Percentiles rank a stretch among this genome's conserved stretches.
Evolutionary conservation across 1,284 basidiomycete species (phyloP).

Genomic region (Microbotryum violaceum): DNA sequence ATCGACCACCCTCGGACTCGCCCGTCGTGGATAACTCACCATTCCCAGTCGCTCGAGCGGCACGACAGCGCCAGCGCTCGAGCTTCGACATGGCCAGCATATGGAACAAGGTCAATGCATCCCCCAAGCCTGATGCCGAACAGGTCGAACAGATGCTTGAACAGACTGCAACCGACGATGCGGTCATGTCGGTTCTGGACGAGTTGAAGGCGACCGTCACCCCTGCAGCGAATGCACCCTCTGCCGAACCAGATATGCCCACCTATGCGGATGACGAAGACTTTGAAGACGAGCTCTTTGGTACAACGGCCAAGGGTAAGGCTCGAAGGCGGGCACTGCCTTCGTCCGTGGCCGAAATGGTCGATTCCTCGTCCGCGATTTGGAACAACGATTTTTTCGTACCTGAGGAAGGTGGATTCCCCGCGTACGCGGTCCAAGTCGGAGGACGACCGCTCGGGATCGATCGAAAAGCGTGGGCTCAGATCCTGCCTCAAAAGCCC

Average conservation of each 20-base stretch:
- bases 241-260: background rate
- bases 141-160: background rate
- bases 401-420: constrained; percentile 36
- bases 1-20: too few species aligned
- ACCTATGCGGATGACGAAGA: background rate
- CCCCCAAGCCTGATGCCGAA: constrained; percentile 9
- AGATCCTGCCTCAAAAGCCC: constrained; percentile 26
- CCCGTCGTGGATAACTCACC: too few species aligned
- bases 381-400: constrained; percentile 36
- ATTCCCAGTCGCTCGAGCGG: background rate
- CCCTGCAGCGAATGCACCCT: background rate
- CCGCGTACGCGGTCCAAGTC: constrained; percentile 33
- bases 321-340: background rate
- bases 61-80: constrained; percentile 1
- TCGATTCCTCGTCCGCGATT: constrained; percentile 9
- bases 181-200: too few species aligned
- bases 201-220: too few species aligned
- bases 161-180: constrained; percentile 1
- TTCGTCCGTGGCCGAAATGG: background rate
- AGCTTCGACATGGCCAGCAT: constrained; percentile 32
- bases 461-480: constrained; percentile 29
- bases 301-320: constrained; percentile 13
- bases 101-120: constrained; percentile 27
- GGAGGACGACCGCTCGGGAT: constrained; percentile 34
- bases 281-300: background rate